These are phyloP conservation scores for Citrus trifoliata DNA, from an alignment of 345 rosid genomes.

Conservation along the genomic window DNA sequence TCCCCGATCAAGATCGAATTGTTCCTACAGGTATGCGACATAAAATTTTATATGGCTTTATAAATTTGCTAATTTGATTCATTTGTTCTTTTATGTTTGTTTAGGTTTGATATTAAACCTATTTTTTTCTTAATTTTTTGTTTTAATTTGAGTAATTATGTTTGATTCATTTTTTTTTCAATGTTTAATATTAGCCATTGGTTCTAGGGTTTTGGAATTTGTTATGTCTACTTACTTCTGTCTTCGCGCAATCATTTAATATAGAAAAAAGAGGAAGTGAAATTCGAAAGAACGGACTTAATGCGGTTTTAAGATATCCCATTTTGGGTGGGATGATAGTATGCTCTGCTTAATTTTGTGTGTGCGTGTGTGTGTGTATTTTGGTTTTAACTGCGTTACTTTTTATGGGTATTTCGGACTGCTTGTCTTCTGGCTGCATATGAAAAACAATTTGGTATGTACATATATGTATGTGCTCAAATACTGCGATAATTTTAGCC, in stretches of 20 bases:
- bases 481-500: neutral
- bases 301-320: neutral
- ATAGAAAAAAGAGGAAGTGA: neutral
- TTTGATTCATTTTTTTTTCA: neutral
- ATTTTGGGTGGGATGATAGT: neutral
- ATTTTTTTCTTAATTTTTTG: neutral
- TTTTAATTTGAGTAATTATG: neutral
- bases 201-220: slow-evolving; percentile 5
- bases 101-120: neutral
- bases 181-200: neutral
- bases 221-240: neutral
- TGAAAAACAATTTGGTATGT: neutral
- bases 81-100: neutral
- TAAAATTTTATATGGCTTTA: neutral
- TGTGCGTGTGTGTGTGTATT: neutral
- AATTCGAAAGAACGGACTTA: neutral
- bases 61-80: neutral
- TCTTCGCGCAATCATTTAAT: neutral
- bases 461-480: neutral
- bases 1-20: slow-evolving; percentile 27
- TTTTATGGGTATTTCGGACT: neutral
- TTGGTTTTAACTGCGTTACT: neutral
- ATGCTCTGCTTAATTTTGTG: neutral
- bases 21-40: slow-evolving; percentile 34
- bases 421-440: neutral